Base-by-base conservation (phyloP, 495 filamentous ascomycete species). In the Daldinia grandis region DNA sequence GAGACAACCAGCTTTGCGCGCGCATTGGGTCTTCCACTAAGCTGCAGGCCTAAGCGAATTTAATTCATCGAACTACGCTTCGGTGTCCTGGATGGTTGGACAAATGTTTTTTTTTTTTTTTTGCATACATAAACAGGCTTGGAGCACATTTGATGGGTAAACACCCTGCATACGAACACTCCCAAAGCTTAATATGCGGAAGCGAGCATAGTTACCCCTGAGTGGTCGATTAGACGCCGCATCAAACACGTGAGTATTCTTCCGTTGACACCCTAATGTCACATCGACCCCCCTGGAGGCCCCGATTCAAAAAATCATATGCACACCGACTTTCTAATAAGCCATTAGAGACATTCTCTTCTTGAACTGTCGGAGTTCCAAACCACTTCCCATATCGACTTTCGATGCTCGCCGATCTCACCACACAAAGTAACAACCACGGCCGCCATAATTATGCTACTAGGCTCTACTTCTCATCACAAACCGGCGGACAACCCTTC, bases 291-390 rank as follows among this genome's bases (percentile, higher is more conserved):
- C 69, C 65, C 65, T 59, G 42, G 53, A 64, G 50, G 21, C 51
- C 44, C 69, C 49, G 30, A 65, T 37, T 65, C 51, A 60, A 70
- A 70, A 73, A 73, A 69, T 73, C 65, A 73, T 73, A 73, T 73
- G 70, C 70, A 69, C 70, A 73, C 70, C 70, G 70, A 73, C 70
- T 73, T 73, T 73, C 70, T 50, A 66, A 54, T 68, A 47, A 53
- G 37, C 42, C 24, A 53, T 55, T 58, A 55, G 51, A 73, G 62
- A 62, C 70, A 69, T 73, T 69, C 33, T 58, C 70, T 58, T 50
- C 70, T 44, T 44, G 35, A 73, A 73, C 58, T 66, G 70, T 68
- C 70, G 70, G 70, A 56, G 35, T 58, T 25, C 61, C 61, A 42
- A 53, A 61, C 62, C 65, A 66, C 42, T 38, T 38, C 64, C 27